Conservation (phyloP, 202 grass and related monocot genomes). For the Elaeis oleifera region DNA sequence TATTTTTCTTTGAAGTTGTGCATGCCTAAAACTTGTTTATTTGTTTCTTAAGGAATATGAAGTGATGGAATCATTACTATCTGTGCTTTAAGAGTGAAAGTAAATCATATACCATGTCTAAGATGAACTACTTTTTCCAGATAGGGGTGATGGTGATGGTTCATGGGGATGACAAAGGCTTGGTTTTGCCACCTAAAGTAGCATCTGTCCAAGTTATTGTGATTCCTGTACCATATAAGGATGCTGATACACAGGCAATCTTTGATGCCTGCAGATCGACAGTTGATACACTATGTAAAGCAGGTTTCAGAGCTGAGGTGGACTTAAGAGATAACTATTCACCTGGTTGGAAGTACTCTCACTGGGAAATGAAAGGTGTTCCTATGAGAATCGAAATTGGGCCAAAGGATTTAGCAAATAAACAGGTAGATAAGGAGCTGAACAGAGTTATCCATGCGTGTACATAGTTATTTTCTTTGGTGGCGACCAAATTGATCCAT, state of each 20-base stretch:
- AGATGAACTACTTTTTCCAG: constrained; percentile 32
- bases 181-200: constrained; percentile 86
- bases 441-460: neutral
- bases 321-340: constrained; percentile 91
- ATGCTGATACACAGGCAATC: constrained; percentile 79
- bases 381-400: constrained; percentile 97
- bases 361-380: constrained; percentile 99
- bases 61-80: too few relatives aligned
- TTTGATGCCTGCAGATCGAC: constrained; percentile 61
- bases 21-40: too few relatives aligned
- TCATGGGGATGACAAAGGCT: constrained; percentile 94
- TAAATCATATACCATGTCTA: neutral
- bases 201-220: constrained; percentile 80
- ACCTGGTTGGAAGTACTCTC: constrained; percentile 95
- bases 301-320: constrained; percentile 51
- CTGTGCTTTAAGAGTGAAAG: too few relatives aligned
- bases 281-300: constrained; percentile 40
- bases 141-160: constrained; percentile 96
- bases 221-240: constrained; percentile 84
- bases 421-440: constrained; percentile 47
- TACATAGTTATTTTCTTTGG: too few relatives aligned
- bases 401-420: constrained; percentile 86
- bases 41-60: too few relatives aligned
- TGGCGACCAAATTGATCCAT: too few relatives aligned
- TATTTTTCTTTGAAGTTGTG: too few relatives aligned